Evolutionary conservation across 129 eudicot species (phyloP), one percentile per base, ranked within the genome.

Genomic region (Rutidosis leptorrhynchoides): DNA sequence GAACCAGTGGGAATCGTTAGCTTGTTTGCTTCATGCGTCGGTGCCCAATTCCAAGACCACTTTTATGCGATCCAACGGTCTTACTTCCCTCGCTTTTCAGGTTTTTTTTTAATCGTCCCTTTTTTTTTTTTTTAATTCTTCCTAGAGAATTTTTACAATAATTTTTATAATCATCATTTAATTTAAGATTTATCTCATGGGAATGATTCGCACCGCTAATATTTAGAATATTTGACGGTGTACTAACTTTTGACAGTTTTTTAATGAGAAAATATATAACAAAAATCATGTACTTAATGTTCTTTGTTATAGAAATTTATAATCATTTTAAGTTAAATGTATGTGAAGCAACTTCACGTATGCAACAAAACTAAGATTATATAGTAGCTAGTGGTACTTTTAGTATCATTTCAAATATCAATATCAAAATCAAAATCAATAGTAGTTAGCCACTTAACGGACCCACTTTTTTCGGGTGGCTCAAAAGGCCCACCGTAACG

Each of bases 1-100:
- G 68, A 93, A 93, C 67, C 87, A 81, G 81, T 93, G 89, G 89
- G 80, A 85, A 66, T 85, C 95, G 42, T 80, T 93, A 70, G 79
- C 79, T 21, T 93, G 98, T 85, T 85, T 93, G 96, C 48, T 93
- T 55, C 89, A 93, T 75, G 84, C 91, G 52, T 85, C 92, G 73
- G 95, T 77, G 67, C 96, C 95, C 23, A 71, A 67, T 72, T 71
- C 89, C 35, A 85, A 72, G 49, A 76, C 82, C 74, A 67, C 64
- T 40, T 69, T 78, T 37, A 56, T 65, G 45, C 84, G 74, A n/a
- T n/a, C n/a, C 49, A 80, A 68, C 2, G n/a, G 78, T 4, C 70
- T 93, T 23, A 81, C 95, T 72, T 70, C 83, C 16, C 83, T 88
- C 19, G 87, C 84, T 58, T 93, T 88, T 79, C 82, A 80, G 98